Evolutionary conservation across 2,329 filamentous ascomycete species (phyloP), one percentile per base, ranked within the genome.

Genomic region (Arthrobotrys sphaeroides): DNA sequence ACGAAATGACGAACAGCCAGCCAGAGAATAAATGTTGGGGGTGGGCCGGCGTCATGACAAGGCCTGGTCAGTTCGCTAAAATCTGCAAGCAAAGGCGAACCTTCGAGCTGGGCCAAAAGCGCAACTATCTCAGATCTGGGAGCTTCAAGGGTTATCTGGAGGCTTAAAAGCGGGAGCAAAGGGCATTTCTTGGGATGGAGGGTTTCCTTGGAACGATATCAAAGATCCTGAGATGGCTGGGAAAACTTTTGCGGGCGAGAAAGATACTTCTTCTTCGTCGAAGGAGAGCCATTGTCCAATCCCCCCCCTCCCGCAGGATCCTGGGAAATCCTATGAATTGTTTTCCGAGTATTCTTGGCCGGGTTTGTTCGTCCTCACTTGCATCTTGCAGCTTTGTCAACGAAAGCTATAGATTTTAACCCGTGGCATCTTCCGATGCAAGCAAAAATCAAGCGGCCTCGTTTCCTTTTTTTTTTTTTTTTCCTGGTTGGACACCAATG

Each of bases 1-100:
- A 69, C 36, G n/a, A 7, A 16, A 68, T 68, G 62, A 68, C 62
- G 62, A 64, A 64, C 60, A 65, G 40, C 24, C 42, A 36, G 33
- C n/a, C n/a, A n/a, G n/a, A n/a, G n/a, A n/a, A n/a, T n/a, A 62
- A 22, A 60, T 26, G 40, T 16, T 36, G 40, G 40, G 60, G 60
- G 49, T 33, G 26, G 31, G 40, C 6, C 16, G 64, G 36, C 45
- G 66, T 62, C 55, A 70, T 70, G 45, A 40, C 47, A 57, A 33
- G 57, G 47, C 67, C 59, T 47, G 67, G 66, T 45, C 26, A 36
- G 55, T 72, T 72, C 67, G 67, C 67, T 65, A 64, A 72, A 72
- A 40, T 72, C 43, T 62, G 45, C 59, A 57, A 10, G 22, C 47
- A 72, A 65, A 65, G n/a, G 67, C 67, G 47, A 72, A 65, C 47